Evolutionary conservation across 495 filamentous ascomycete species (phyloP).

Genomic region (Chaetomium cochliodes): DNA sequence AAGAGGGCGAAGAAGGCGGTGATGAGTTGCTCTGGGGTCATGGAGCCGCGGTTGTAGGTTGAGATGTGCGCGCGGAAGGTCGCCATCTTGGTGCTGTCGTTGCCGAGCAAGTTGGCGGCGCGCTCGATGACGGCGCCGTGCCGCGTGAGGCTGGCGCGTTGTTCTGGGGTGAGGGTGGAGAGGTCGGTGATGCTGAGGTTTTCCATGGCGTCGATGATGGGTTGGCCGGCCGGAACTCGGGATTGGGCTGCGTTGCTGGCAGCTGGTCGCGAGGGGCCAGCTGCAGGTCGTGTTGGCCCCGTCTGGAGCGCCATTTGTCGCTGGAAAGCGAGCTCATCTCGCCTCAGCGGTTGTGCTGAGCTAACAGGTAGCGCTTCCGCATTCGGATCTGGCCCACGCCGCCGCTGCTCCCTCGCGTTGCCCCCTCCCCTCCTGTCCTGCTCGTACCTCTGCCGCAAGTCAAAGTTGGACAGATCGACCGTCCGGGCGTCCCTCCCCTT

Average conservation of each 20-base stretch:
- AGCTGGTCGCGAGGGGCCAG: slow-evolving; percentile 40
- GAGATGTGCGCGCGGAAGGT: slow-evolving; percentile 79
- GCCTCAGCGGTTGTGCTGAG: slow-evolving; percentile 74
- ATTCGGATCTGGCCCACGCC: slow-evolving; percentile 59
- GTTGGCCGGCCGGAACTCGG: slow-evolving; percentile 24
- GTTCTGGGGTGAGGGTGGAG: slow-evolving; percentile 60
- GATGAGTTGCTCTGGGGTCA: slow-evolving; percentile 72
- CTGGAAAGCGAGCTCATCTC: slow-evolving; percentile 91
- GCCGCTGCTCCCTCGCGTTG: slow-evolving; percentile 42
- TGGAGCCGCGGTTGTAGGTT: slow-evolving; percentile 62
- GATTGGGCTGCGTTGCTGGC: slow-evolving; percentile 11
- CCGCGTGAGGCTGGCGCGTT: slow-evolving; percentile 74
- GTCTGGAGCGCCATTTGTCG: slow-evolving; percentile 75
- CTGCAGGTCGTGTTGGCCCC: slow-evolving; percentile 15
- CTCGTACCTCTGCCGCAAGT: slow-evolving; percentile 67
- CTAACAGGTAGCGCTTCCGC: slow-evolving; percentile 73
- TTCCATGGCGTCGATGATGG: slow-evolving; percentile 39
- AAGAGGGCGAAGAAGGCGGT: slow-evolving; percentile 80
- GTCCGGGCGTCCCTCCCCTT: slow-evolving; percentile 84
- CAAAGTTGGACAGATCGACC: slow-evolving; percentile 84
- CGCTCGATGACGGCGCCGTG: slow-evolving; percentile 81
- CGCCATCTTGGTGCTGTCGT: slow-evolving; percentile 66
- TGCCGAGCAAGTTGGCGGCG: slow-evolving; percentile 72
- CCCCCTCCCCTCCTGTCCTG: slow-evolving; percentile 56
- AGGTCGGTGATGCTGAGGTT: slow-evolving; percentile 43